phyloP scores from a whole-genome alignment of 371 early-diverging fungal genomes.

The Mucor plumbeus region DNA sequence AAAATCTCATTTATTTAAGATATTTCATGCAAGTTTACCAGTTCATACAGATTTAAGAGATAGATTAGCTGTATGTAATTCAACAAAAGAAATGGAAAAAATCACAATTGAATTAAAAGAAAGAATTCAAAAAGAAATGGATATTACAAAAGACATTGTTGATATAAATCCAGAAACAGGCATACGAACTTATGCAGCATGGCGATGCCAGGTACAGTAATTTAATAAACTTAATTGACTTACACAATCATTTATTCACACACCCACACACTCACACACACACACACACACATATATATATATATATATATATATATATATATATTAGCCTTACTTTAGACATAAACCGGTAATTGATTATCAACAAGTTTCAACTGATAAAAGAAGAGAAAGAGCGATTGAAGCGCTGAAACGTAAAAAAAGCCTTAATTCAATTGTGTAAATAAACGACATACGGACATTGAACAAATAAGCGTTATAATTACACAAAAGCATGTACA shows the following conservation, averaged over 20 bases:
- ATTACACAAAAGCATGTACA: slow-evolving; percentile 2
- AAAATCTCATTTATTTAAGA: slow-evolving; percentile 86
- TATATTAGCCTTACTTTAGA: slow-evolving; percentile 12
- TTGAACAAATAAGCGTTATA: slow-evolving; percentile 2
- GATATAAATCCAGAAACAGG: slow-evolving; percentile 34
- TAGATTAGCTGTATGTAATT: slow-evolving; percentile 51
- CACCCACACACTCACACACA: too few relatives aligned
- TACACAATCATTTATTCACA: not conserved
- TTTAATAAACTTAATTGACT: too few relatives aligned
- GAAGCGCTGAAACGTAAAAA: slow-evolving; percentile 4
- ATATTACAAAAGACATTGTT: slow-evolving; percentile 36
- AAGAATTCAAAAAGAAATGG: slow-evolving; percentile 12
- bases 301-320: too few relatives aligned
- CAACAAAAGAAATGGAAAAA: slow-evolving; percentile 53
- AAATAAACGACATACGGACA: slow-evolving; percentile 6
- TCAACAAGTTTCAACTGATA: not conserved
- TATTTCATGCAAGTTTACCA: slow-evolving; percentile 74
- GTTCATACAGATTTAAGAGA: slow-evolving; percentile 75
- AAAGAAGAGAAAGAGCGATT: slow-evolving; percentile 8
- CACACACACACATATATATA: too few relatives aligned
- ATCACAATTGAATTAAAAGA: slow-evolving; percentile 40
- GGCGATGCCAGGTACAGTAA: slow-evolving; percentile 42
- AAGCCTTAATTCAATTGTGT: not conserved
- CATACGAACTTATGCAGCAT: slow-evolving; percentile 61
- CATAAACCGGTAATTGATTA: slow-evolving; percentile 1